Evolutionary conservation across 352 stramenopile genomes (phyloP).

Genomic region (Saprolegnia parasitica): DNA sequence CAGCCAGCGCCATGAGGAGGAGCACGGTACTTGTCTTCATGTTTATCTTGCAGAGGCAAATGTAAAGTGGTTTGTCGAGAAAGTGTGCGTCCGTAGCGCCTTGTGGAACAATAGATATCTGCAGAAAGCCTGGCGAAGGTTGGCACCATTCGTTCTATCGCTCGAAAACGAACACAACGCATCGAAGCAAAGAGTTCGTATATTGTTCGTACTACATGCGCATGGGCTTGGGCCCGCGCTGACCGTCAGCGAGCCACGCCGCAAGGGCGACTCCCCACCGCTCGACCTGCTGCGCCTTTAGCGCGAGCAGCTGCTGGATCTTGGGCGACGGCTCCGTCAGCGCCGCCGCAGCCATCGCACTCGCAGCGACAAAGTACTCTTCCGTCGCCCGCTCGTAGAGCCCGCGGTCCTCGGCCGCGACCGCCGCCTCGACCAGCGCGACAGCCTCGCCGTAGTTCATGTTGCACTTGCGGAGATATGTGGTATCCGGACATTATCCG

Average conservation of each 20-base stretch:
- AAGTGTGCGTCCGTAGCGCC: not conserved
- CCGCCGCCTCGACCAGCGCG: conserved; percentile 7
- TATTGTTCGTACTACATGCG: not conserved
- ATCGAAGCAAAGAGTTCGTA: not conserved
- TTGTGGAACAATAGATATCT: too few species aligned
- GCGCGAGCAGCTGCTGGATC: conserved; percentile 12
- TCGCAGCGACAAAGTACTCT: conserved; percentile 13
- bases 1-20: not conserved
- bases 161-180: not conserved
- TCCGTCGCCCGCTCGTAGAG: conserved; percentile 9
- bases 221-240: not conserved
- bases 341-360: not conserved
- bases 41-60: not conserved
- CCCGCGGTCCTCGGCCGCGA: not conserved
- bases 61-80: not conserved
- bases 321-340: not conserved
- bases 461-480: not conserved
- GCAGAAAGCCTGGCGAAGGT: too few species aligned
- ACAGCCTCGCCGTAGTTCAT: conserved; percentile 10
- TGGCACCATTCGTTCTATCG: not conserved
- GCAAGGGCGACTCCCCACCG: not conserved
- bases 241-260: conserved; percentile 7
- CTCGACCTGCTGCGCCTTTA: conserved; percentile 15
- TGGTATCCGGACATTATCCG: not conserved
- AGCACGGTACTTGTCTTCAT: not conserved